These are phyloP conservation scores for Pyrus communis DNA, from an alignment of 306 rosid species.

Conservation along the genomic window DNA sequence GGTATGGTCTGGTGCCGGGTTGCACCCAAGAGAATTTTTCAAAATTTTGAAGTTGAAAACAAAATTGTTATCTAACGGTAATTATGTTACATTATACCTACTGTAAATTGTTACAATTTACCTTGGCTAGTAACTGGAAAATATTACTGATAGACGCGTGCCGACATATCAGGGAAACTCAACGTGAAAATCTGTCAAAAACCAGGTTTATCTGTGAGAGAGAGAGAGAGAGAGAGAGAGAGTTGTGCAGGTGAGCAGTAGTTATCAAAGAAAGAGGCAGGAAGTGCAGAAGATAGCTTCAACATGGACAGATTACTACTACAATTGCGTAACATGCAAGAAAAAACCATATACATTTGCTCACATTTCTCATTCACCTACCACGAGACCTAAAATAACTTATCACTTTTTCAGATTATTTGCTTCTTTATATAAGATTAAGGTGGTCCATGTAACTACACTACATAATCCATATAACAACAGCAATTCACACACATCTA, in stretches of 20 bases:
- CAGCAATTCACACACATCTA: neutral
- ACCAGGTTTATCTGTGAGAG: neutral
- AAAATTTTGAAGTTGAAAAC: too few relatives aligned
- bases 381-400: slow-evolving; percentile 32
- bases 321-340: slow-evolving; percentile 54
- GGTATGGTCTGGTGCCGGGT: too few relatives aligned
- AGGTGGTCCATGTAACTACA: slow-evolving; percentile 3
- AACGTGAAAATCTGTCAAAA: neutral
- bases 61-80: too few relatives aligned
- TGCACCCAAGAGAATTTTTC: too few relatives aligned
- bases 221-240: neutral
- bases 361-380: slow-evolving; percentile 41
- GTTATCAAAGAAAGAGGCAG: slow-evolving; percentile 29
- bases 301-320: slow-evolving; percentile 15
- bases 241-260: slow-evolving; percentile 32
- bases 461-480: neutral
- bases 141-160: neutral
- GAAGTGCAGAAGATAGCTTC: slow-evolving; percentile 7
- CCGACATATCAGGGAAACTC: neutral
- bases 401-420: neutral
- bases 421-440: slow-evolving; percentile 10
- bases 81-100: too few relatives aligned
- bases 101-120: too few relatives aligned
- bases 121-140: too few relatives aligned
- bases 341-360: slow-evolving; percentile 2